Evolutionary conservation across 257 asterid genomes (phyloP).

Genomic region (Coffea eugenioides): DNA sequence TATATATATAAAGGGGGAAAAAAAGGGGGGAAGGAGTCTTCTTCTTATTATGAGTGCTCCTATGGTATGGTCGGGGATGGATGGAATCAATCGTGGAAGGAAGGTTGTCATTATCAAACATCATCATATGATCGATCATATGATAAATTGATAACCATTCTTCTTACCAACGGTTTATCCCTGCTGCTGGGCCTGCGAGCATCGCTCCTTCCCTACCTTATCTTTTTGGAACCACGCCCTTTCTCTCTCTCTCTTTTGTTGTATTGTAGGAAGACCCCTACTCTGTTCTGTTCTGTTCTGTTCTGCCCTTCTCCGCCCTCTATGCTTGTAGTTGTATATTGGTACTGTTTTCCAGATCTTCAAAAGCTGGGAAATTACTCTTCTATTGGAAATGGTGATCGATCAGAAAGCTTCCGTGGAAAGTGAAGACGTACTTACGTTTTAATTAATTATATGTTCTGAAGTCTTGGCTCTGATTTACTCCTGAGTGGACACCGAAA

Average conservation of each 20-base stretch:
- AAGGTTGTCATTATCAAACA: background rate
- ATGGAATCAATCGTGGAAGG: background rate
- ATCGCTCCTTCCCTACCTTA: background rate
- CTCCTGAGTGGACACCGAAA: no score
- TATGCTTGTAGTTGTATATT: background rate
- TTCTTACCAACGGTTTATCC: background rate
- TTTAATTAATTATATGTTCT: background rate
- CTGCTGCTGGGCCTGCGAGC: background rate
- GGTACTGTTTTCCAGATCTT: background rate
- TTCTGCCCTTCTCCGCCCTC: background rate
- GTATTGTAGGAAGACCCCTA: background rate
- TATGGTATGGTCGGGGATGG: background rate
- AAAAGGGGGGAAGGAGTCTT: background rate
- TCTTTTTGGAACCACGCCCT: background rate
- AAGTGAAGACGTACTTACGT: background rate
- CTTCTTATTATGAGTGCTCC: background rate
- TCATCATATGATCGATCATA: no score
- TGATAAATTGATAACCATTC: background rate
- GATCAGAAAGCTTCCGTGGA: constrained; percentile 1
- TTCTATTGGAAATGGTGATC: background rate
- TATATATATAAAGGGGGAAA: no score
- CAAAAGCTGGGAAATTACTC: background rate
- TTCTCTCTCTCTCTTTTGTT: no score
- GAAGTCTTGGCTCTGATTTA: background rate
- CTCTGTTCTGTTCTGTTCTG: no score